Base-by-base conservation (phyloP, 495 filamentous ascomycete genomes). In the Bathelium albidoporum region DNA sequence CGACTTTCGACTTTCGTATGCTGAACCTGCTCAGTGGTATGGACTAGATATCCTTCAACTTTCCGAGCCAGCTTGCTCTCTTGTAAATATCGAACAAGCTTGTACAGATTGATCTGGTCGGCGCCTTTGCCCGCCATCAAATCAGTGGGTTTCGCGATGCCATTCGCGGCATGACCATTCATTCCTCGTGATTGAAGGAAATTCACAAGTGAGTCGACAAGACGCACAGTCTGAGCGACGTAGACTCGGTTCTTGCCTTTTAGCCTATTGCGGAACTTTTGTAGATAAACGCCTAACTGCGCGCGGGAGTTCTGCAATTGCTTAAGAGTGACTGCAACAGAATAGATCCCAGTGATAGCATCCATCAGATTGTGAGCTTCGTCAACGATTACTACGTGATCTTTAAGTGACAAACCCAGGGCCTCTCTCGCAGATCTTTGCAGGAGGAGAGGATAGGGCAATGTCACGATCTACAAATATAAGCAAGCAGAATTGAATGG, bases 341-440 rank as follows among this genome's bases (percentile, higher is more conserved):
- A 95, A 70, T 97, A 84, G 59, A 96, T 93, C 26, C 84, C 87
- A 1, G 89, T 82, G 52, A 98, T 91, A 1, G 93, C 89, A 73
- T 96, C 91, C 85, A 97, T 97, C 32, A 98, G 82, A 72, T 98
- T 98, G 71, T 98, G 94, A 0, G 95, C 94, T 76, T 98, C 94
- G 69, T 98, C 94, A 66, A 98, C 89, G 49, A 98, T 88, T 26
- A 98, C 83, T 1, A 97, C 80, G 72, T 96, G 92, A 7, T 84
- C 87, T 68, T 92, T 91, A 11, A 98, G 74, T 32, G 89, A 94
- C 24, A 98, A 81, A 34, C 85, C 85, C 2, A 98, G 81, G 3
- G 94, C 90, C 62, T 97, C 91, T 49, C 94, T 80, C 4, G 94
- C 93, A 31, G 89, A 91, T 69, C 87, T 88, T 68, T 97, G 94